phyloP scores from a whole-genome alignment of 768 basidiomycete genomes.

The Mycena kentingensis region DNA sequence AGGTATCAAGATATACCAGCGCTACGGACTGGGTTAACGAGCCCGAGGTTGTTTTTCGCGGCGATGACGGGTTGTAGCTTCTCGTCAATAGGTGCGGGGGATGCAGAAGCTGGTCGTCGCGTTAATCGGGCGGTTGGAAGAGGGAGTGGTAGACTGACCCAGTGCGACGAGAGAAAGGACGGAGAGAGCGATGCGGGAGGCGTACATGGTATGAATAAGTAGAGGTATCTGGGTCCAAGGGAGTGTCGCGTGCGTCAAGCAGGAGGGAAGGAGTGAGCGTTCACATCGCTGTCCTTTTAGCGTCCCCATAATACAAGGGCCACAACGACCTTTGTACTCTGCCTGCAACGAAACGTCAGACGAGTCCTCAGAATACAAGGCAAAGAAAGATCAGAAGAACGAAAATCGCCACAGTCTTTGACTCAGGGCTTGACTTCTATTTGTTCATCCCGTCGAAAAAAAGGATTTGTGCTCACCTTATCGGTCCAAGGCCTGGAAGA shows the following conservation, averaged over 20 bases:
- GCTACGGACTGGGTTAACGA: constrained; percentile 21
- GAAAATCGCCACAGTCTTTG: constrained; percentile 20
- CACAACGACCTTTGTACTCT: neutral
- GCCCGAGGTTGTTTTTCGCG: constrained; percentile 28
- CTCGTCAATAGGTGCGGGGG: constrained; percentile 27
- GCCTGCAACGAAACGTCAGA: neutral
- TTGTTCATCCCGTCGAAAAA: constrained; percentile 18
- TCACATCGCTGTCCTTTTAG: no score
- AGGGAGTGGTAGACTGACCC: neutral
- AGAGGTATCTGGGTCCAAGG: no score
- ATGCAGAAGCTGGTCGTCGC: constrained; percentile 7
- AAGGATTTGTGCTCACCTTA: constrained; percentile 14
- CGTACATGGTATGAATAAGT: neutral
- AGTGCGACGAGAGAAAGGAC: constrained; percentile 5
- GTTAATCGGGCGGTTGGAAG: neutral
- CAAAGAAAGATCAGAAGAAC: constrained; percentile 13
- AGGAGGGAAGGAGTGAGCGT: neutral
- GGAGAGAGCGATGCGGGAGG: neutral
- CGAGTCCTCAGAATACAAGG: neutral
- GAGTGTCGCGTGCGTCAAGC: neutral
- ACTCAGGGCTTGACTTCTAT: constrained; percentile 33
- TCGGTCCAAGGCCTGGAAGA: constrained; percentile 68
- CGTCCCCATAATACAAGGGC: no score
- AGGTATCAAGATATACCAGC: neutral
- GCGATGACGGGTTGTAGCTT: constrained; percentile 28